Percentiles rank a stretch among this genome's conserved stretches.
These are phyloP conservation scores for Vaucheria bursata DNA, from an alignment of 352 stramenopile species.

Conservation along the genomic window DNA sequence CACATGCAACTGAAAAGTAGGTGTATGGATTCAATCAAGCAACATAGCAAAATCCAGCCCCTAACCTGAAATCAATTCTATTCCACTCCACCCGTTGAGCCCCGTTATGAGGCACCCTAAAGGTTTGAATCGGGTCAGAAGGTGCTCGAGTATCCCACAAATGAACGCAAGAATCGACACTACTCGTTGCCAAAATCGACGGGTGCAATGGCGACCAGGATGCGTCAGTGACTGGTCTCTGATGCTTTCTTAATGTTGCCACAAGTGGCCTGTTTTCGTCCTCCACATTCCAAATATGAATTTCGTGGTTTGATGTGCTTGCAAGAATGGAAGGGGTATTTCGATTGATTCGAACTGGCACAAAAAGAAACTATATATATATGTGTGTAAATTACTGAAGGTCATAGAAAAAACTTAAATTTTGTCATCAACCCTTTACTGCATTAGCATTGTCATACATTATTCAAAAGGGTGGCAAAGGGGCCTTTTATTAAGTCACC, in stretches of 20 bases:
- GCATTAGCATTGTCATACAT: no score
- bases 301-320: slow-evolving; percentile 11
- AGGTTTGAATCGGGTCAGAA: slow-evolving; percentile 7
- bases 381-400: no score
- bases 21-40: no score
- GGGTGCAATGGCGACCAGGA: slow-evolving; percentile 12
- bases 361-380: no score
- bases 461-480: no score
- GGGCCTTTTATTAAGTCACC: no score
- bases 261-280: not conserved
- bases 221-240: slow-evolving; percentile 6
- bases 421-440: no score
- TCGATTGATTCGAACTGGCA: not conserved
- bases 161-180: slow-evolving; percentile 9
- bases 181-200: slow-evolving; percentile 8
- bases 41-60: no score
- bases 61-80: no score
- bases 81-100: slow-evolving; percentile 12
- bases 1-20: no score
- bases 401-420: no score
- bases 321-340: not conserved
- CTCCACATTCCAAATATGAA: slow-evolving; percentile 14
- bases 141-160: slow-evolving; percentile 10
- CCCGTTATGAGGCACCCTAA: slow-evolving; percentile 4
- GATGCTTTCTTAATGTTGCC: not conserved